phyloP scores from a whole-genome alignment of 176 grass and related monocot genomes.

The Eleusine indica region DNA sequence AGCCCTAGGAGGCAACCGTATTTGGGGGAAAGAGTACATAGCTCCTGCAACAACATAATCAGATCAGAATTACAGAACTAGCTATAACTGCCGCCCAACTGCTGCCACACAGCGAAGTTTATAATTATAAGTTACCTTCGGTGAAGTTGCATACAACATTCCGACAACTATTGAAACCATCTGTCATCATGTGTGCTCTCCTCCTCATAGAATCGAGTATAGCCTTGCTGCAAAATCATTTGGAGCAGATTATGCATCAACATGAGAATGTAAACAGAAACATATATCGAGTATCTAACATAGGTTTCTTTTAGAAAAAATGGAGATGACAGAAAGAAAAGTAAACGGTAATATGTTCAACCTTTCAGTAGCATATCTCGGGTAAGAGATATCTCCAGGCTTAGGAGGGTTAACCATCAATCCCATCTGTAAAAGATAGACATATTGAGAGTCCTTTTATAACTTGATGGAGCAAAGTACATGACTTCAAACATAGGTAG shows the following conservation, averaged over 20 bases:
- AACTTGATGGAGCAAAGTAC: constrained; percentile 22
- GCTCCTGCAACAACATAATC: constrained; percentile 66
- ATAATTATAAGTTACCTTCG: constrained; percentile 60
- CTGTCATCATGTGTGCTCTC: constrained; percentile 94
- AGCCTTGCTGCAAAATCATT: constrained; percentile 65
- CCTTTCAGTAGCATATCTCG: constrained; percentile 86
- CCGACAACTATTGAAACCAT: constrained; percentile 98
- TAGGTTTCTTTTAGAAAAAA: constrained; percentile 2
- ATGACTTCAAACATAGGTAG: constrained; percentile 9
- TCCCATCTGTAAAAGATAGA: constrained; percentile 69
- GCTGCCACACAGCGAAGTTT: neutral
- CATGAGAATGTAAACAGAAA: neutral
- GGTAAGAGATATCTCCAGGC: constrained; percentile 93
- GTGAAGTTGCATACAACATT: constrained; percentile 98
- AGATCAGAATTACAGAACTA: neutral
- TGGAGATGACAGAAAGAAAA: constrained; percentile 30
- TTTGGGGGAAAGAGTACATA: constrained; percentile 99
- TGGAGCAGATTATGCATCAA: constrained; percentile 39
- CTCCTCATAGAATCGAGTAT: constrained; percentile 83
- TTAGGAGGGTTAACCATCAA: constrained; percentile 97
- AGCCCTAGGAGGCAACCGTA: constrained; percentile 79
- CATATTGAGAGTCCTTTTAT: constrained; percentile 21
- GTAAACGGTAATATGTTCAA: constrained; percentile 30
- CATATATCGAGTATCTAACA: neutral
- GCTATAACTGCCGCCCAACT: neutral